These are phyloP conservation scores for Coniella lustricola DNA, from an alignment of 2,329 filamentous ascomycete species.

Conservation along the genomic window DNA sequence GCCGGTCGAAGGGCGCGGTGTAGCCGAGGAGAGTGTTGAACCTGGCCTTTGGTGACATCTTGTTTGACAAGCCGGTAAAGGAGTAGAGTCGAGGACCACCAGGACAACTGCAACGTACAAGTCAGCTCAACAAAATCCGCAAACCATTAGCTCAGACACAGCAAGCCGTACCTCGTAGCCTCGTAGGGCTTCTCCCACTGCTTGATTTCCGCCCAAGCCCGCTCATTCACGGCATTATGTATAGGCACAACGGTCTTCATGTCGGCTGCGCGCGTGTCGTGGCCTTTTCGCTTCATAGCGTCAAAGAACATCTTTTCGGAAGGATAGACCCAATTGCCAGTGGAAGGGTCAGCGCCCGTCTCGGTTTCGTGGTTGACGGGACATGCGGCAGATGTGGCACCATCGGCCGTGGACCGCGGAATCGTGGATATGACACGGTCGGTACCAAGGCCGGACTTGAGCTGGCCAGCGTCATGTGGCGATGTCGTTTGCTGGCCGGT, in stretches of 20 bases:
- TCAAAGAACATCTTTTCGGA: constrained; percentile 98
- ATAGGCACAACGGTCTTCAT: constrained; percentile 93
- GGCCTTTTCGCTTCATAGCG: constrained; percentile 86
- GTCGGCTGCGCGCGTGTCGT: constrained; percentile 62
- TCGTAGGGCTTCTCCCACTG: constrained; percentile 72
- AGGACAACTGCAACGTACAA: constrained; percentile 38
- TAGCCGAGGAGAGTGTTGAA: constrained; percentile 84
- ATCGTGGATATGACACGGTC: constrained; percentile 75
- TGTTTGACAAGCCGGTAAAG: constrained; percentile 66
- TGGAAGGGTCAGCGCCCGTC: constrained; percentile 58
- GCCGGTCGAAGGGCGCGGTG: constrained; percentile 83
- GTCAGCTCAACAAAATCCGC: neutral
- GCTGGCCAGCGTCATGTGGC: constrained; percentile 7
- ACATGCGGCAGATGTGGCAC: constrained; percentile 29
- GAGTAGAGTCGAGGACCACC: constrained; percentile 75
- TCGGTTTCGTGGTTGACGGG: constrained; percentile 68
- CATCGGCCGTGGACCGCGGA: constrained; percentile 49
- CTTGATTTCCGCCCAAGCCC: constrained; percentile 88
- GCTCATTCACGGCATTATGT: constrained; percentile 97
- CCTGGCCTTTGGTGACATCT: constrained; percentile 74
- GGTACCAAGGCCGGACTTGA: constrained; percentile 42
- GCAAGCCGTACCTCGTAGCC: constrained; percentile 36
- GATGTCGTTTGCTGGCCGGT: constrained; percentile 13
- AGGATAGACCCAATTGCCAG: constrained; percentile 95
- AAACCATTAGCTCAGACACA: no score